Base-by-base conservation (phyloP, 306 rosid genomes). In the Prunus dulcis region DNA sequence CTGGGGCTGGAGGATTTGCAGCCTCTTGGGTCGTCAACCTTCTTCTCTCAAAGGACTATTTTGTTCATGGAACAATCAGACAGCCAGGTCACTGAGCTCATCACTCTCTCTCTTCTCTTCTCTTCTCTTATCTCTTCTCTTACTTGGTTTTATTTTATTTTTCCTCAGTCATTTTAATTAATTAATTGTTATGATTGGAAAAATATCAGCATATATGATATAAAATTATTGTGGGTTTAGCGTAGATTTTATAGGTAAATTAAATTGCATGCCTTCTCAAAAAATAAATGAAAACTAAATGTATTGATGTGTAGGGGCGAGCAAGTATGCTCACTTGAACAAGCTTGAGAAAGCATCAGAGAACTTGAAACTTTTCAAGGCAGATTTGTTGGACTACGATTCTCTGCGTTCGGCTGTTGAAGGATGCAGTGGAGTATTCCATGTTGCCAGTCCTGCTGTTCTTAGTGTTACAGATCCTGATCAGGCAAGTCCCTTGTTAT, bases 1-100 rank as follows among this genome's bases (percentile, higher is more conserved):
- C 87, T 0, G 93, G 93, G 0, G 93, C 88, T 0, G 96, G 93
- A 82, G 96, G 91, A 0, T 90, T 83, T 45, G 69, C 82, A 51
- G 91, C 91, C 0, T 87, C 90, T 18, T 87, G 90, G 87, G 83
- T 90, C 1, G 82, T 90, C 41, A 85, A 87, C 71, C 74, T 78
- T 67, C 91, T 90, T 2, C 96, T 90, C 71, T 87, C 90, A 30
- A 77, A 79, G 43, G 86, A 77, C 60, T 90, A 80, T 62, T 2
- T 30, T 27, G 93, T 87, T 64, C 89, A 90, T 79, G 93, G 91
- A 75, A 88, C 91, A 56, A 67, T 88, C 9, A 76, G 91, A 84
- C 25, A 87, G 38, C 91, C 83, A 55, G 87, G 89, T 88, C 64
- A 10, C 30, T 22, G 2, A 34, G 1, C 38, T 34, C 38, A 34